phyloP scores from a whole-genome alignment of 2,329 filamentous ascomycete genomes.

The Penicillium sp. region DNA sequence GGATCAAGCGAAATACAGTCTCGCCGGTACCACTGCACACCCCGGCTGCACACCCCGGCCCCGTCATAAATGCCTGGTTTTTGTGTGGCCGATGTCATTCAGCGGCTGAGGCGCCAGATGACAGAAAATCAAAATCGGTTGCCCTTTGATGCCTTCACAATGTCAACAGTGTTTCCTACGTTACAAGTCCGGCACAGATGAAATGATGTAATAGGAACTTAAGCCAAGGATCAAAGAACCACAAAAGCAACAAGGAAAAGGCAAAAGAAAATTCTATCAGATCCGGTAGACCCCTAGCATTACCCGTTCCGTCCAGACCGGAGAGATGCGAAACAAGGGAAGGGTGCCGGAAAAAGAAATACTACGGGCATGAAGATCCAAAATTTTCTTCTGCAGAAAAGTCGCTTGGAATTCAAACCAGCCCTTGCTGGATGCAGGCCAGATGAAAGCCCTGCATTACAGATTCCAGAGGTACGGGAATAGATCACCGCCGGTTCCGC shows the following conservation, averaged over 20 bases:
- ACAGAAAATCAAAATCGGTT: constrained; percentile 7
- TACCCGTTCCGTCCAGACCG: background rate
- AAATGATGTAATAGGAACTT: background rate
- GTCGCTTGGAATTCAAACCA: constrained; percentile 5
- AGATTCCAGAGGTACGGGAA: constrained; percentile 13
- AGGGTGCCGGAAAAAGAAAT: background rate
- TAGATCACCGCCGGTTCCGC: constrained; percentile 21
- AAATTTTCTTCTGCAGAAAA: background rate
- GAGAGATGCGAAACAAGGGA: background rate
- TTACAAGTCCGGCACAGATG: background rate
- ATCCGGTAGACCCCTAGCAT: background rate
- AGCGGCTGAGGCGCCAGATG: constrained; percentile 15
- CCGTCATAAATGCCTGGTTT: constrained; percentile 4
- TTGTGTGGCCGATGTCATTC: constrained; percentile 4
- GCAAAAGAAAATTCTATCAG: background rate
- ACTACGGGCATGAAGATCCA: background rate
- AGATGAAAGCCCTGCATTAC: constrained; percentile 14
- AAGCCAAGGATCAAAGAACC: background rate
- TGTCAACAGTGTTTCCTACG: background rate
- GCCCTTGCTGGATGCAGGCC: constrained; percentile 13
- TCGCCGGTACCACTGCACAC: constrained; percentile 8
- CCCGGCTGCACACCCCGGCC: constrained; percentile 3
- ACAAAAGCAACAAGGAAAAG: background rate
- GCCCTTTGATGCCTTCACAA: background rate
- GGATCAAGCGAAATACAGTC: constrained; percentile 19